Evolutionary conservation across 257 asterid species (phyloP), one percentile per base, ranked within the genome.

Genomic region (Solanum rostratum): DNA sequence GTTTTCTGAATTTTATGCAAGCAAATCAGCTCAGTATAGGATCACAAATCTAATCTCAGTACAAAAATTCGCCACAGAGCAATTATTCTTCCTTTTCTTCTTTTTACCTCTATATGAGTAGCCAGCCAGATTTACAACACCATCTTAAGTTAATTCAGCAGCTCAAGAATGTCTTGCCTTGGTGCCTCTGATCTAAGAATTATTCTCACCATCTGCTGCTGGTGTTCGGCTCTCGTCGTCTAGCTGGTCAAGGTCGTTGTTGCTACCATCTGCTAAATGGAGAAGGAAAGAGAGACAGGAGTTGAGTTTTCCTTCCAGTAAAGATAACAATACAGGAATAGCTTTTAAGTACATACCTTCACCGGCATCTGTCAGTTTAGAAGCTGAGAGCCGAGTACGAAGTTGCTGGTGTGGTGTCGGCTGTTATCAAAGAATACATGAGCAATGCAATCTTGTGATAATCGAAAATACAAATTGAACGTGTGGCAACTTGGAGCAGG

Each of bases 371-470:
- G 46, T 78, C 29, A 78, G 82, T 50, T 55, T 16, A 85, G 93
- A 91, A 45, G 89, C 89, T 20, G 97, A 91, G 80, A 92, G 92
- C n/a, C 89, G 87, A 49, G 94, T 65, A 55, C 93, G 94, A 62
- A 86, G 82, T 86, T 91, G 97, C n/a, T 89, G 94, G 84, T 95
- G 96, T 9, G 93, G 97, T 19, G 95, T 89, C 10, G 97, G 98
- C 98, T 93, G 90, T 50, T 6, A 82, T 43, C 74, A 49, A 39
- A 49, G 55, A 22, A 29, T 7, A 69, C 22, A 74, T 59, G 46
- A 74, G 55, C 20, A 30, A 59, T 16, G 39, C 16, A 27, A 27
- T 70, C 68, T 12, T 6, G 41, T 37, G 49, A 52, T 24, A 41
- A 46, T 49, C 1, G 50, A 70, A 33, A 4, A 78, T 43, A 50